Conservation (phyloP, 495 filamentous ascomycete species). For the Alectoria sarmentosa region DNA sequence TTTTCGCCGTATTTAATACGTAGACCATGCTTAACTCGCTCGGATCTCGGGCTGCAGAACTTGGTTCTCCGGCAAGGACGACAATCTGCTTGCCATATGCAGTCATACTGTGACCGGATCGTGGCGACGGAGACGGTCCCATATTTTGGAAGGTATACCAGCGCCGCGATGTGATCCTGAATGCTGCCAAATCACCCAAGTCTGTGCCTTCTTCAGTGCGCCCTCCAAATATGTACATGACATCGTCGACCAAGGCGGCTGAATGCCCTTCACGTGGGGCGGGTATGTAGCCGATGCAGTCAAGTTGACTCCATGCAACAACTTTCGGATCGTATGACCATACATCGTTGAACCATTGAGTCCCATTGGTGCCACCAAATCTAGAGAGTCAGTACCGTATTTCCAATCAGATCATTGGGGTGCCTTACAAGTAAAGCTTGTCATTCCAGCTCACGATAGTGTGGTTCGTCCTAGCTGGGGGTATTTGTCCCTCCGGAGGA, state of each 20-base stretch:
- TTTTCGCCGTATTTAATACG: slow-evolving; percentile 88
- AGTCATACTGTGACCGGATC: slow-evolving; percentile 97
- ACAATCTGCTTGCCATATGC: slow-evolving; percentile 86
- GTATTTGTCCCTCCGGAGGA: slow-evolving; percentile 57
- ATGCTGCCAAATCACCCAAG: slow-evolving; percentile 89
- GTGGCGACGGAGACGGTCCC: slow-evolving; percentile 88
- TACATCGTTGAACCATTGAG: slow-evolving; percentile 97
- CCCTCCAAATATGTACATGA: slow-evolving; percentile 99
- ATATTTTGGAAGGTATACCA: slow-evolving; percentile 99
- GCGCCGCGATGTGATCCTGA: slow-evolving; percentile 80
- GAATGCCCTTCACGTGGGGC: slow-evolving; percentile 91
- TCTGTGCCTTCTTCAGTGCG: slow-evolving; percentile 87
- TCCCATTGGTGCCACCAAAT: slow-evolving; percentile 93
- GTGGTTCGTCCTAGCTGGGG: slow-evolving; percentile 95
- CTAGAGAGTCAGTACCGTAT: slow-evolving; percentile 37
- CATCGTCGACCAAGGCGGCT: slow-evolving; percentile 84
- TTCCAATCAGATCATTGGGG: slow-evolving; percentile 2
- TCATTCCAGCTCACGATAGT: slow-evolving; percentile 87
- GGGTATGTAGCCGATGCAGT: slow-evolving; percentile 97
- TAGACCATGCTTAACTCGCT: slow-evolving; percentile 85
- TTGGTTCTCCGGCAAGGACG: slow-evolving; percentile 89
- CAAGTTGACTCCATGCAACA: slow-evolving; percentile 77
- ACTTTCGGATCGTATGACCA: slow-evolving; percentile 86
- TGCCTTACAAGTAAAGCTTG: slow-evolving; percentile 79
- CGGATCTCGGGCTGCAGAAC: slow-evolving; percentile 70